phyloP scores from a whole-genome alignment of 2,329 filamentous ascomycete species.

The Arthrobotrys sinensis region DNA sequence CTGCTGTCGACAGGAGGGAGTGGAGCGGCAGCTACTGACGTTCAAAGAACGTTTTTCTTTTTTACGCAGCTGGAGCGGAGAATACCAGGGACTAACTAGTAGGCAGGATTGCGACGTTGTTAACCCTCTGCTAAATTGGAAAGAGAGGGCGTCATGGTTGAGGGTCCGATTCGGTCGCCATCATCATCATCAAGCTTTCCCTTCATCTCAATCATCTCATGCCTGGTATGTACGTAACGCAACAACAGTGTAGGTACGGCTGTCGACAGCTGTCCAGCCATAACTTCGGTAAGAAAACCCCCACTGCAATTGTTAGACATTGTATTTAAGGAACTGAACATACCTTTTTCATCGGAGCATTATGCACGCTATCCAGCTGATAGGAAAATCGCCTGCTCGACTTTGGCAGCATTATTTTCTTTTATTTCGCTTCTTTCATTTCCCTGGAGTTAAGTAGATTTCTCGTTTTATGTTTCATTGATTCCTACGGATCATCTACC shows the following conservation, averaged over 20 bases:
- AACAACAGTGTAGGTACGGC: not conserved
- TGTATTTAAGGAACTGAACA: constrained; percentile 44
- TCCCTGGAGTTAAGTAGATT: constrained; percentile 26
- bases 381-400: constrained; percentile 49
- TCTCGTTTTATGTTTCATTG: constrained; percentile 50
- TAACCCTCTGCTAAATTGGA: constrained; percentile 43
- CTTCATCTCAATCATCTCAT: constrained; percentile 27
- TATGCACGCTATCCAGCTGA: constrained; percentile 59
- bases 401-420: constrained; percentile 48
- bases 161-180: constrained; percentile 24
- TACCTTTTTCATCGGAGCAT: constrained; percentile 60
- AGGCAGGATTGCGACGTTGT: constrained; percentile 47
- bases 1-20: constrained; percentile 29
- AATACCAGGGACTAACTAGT: constrained; percentile 50
- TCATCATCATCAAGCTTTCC: constrained; percentile 20
- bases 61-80: constrained; percentile 23
- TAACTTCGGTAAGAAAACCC: constrained; percentile 21
- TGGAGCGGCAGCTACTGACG: constrained; percentile 38
- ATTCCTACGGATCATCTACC: constrained; percentile 50
- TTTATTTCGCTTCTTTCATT: constrained; percentile 31
- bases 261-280: constrained; percentile 10
- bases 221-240: constrained; percentile 10
- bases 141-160: constrained; percentile 45
- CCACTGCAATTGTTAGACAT: constrained; percentile 42
- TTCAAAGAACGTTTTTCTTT: constrained; percentile 20